Evolutionary conservation across 2,329 filamentous ascomycete species (phyloP).

Genomic region (Simplicillium sp.): DNA sequence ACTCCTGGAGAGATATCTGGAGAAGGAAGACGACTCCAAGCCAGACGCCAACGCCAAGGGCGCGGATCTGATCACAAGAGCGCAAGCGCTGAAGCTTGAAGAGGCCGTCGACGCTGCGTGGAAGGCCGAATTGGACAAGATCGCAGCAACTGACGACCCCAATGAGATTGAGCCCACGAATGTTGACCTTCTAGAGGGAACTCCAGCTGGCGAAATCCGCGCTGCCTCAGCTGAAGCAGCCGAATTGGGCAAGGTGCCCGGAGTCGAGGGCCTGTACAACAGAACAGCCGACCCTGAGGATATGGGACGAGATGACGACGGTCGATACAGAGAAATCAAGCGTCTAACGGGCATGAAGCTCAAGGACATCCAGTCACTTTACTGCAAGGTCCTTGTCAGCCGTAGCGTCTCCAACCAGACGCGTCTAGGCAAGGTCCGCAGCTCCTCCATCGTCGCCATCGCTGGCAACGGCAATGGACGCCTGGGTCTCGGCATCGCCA

Average conservation of each 20-base stretch:
- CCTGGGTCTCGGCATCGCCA: conserved; percentile 82
- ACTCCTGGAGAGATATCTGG: conserved; percentile 25
- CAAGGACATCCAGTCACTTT: conserved; percentile 42
- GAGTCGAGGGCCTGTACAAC: conserved; percentile 42
- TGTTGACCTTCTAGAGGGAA: conserved; percentile 26
- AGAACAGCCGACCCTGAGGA: conserved; percentile 38
- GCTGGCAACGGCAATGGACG: conserved; percentile 82
- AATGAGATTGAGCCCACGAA: conserved; percentile 20
- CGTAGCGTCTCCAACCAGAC: conserved; percentile 86
- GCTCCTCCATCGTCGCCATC: conserved; percentile 65
- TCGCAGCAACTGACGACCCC: conserved; percentile 18
- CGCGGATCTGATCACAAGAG: conserved; percentile 19
- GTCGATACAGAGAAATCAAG: conserved; percentile 42
- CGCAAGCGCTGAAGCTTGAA: conserved; percentile 25
- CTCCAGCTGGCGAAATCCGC: conserved; percentile 22
- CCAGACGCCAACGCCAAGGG: conserved; percentile 13
- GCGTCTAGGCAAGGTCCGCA: conserved; percentile 84
- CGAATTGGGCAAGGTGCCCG: conserved; percentile 42
- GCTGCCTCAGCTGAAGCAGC: conserved; percentile 34
- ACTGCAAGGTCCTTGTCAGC: conserved; percentile 62
- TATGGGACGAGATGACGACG: conserved; percentile 38
- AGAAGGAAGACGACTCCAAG: conserved; percentile 16
- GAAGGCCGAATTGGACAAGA: conserved; percentile 26
- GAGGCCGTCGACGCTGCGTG: conserved; percentile 25
- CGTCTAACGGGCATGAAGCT: conserved; percentile 44